Evolutionary conservation across 345 rosid species (phyloP).

Genomic region (Mangifera indica): DNA sequence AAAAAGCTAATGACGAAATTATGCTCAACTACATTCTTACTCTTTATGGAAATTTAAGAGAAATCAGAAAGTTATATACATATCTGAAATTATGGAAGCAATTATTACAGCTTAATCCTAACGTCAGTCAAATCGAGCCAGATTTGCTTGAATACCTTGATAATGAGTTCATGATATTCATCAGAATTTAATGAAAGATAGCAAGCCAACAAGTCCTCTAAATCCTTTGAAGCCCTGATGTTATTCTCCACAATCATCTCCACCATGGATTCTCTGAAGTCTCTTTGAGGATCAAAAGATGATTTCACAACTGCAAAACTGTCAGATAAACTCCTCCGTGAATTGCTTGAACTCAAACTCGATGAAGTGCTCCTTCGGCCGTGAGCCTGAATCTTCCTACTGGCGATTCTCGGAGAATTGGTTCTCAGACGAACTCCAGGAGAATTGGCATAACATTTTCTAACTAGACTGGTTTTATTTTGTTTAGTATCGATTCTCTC

Average conservation of each 20-base stretch:
- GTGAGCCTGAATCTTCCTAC: slow-evolving; percentile 29
- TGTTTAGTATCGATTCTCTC: too few relatives aligned
- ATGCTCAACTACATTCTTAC: neutral
- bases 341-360: too few relatives aligned
- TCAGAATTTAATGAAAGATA: slow-evolving; percentile 78
- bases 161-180: slow-evolving; percentile 77
- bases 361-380: slow-evolving; percentile 39
- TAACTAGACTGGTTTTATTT: slow-evolving; percentile 9
- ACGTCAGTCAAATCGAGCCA: slow-evolving; percentile 64
- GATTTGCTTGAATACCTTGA: slow-evolving; percentile 89
- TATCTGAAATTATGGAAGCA: neutral
- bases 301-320: slow-evolving; percentile 82
- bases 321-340: too few relatives aligned
- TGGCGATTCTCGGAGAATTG: slow-evolving; percentile 63
- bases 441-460: slow-evolving; percentile 36
- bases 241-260: slow-evolving; percentile 92
- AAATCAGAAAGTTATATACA: neutral
- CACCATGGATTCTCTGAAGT: slow-evolving; percentile 94
- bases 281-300: slow-evolving; percentile 75
- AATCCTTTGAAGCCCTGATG: slow-evolving; percentile 66
- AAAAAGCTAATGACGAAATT: neutral
- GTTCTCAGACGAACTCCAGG: slow-evolving; percentile 67
- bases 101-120: slow-evolving; percentile 21
- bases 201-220: slow-evolving; percentile 90
- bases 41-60: neutral